Evolutionary conservation across 495 filamentous ascomycete genomes (phyloP), one percentile per base, ranked within the genome.

Genomic region (Podospora appendiculata): DNA sequence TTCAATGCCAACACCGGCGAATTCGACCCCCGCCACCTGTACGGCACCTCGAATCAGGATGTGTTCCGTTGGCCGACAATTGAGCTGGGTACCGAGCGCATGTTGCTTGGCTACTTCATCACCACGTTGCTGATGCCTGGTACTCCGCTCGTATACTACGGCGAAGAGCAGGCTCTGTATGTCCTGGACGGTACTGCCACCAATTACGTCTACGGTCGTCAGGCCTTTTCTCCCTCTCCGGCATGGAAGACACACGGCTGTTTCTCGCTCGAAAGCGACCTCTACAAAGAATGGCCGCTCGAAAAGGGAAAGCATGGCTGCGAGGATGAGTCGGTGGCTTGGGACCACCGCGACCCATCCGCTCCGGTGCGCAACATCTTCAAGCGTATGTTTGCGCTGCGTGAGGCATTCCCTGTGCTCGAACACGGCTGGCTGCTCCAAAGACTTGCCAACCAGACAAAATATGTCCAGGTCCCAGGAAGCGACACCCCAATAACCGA

Each of bases 1-100:
- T 59, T 78, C 53, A 88, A 87, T 52, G 71, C 81, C 6, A 82
- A 84, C 61, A 86, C 78, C 2, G 83, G 81, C 42, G 68, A 76
- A 51, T 86, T 86, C 52, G 85, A 88, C 57, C 85, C 85, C 4
- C 74, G 85, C n/a, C 84, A 89, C 59, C 79, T 88, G 73, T 88
- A 79, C 46, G 85, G 85, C 32, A 73, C 73, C 2, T 83, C 81
- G 4, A 88, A 88, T 57, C 85, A 89, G 65, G 85, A 89, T 60
- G 83, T 89, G 8, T 86, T 89, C 62, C 77, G 85, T 8, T 89
- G 85, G 85, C 85, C 85, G 10, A 72, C 81, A 4, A 72, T 89
- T 43, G 66, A 74, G 14, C 71, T 77, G 47, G 85, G 85, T 6
- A 77, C 79, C 0, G 75, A 86, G 59, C 76, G 81, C 46, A 74